phyloP scores from a whole-genome alignment of 495 filamentous ascomycete species.

The Apodospora peruviana region DNA sequence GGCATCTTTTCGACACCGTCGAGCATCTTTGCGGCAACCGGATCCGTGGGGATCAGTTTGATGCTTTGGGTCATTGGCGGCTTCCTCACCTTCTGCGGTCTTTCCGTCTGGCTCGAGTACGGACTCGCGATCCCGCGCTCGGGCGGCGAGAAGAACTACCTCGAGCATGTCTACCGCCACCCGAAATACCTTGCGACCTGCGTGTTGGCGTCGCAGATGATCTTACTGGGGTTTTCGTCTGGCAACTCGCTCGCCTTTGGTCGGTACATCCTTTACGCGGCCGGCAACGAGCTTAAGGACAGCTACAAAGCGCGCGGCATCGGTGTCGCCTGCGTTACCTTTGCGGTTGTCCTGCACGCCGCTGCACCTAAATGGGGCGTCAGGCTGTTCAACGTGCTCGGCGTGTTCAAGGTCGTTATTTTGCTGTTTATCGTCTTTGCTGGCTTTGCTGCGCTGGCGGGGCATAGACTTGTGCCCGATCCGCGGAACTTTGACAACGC shows the following conservation, averaged over 20 bases:
- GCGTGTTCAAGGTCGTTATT: conserved; percentile 59
- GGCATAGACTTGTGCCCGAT: conserved; percentile 20
- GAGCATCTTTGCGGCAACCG: conserved; percentile 36
- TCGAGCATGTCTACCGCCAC: conserved; percentile 56
- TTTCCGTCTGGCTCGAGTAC: conserved; percentile 31
- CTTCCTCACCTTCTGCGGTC: conserved; percentile 13
- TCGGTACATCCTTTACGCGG: conserved; percentile 59
- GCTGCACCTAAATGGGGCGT: conserved; percentile 56
- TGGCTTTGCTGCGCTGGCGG: conserved; percentile 46
- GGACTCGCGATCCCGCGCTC: conserved; percentile 50
- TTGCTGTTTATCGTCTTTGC: conserved; percentile 57
- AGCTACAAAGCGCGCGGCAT: conserved; percentile 59
- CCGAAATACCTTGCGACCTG: conserved; percentile 57
- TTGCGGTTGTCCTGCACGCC: conserved; percentile 54
- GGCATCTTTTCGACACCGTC: conserved; percentile 44
- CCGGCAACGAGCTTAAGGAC: conserved; percentile 43
- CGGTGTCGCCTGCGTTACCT: conserved; percentile 47
- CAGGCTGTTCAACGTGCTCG: conserved; percentile 56
- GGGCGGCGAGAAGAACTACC: conserved; percentile 56
- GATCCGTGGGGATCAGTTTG: conserved; percentile 35
- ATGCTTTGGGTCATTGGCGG: conserved; percentile 34
- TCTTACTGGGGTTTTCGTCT: conserved; percentile 47
- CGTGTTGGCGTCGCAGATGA: conserved; percentile 54
- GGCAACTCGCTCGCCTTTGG: conserved; percentile 65
- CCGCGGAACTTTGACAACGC: conserved; percentile 24